Conservation (phyloP, 2,329 filamentous ascomycete species). For the Arthrocladium fulminans region DNA sequence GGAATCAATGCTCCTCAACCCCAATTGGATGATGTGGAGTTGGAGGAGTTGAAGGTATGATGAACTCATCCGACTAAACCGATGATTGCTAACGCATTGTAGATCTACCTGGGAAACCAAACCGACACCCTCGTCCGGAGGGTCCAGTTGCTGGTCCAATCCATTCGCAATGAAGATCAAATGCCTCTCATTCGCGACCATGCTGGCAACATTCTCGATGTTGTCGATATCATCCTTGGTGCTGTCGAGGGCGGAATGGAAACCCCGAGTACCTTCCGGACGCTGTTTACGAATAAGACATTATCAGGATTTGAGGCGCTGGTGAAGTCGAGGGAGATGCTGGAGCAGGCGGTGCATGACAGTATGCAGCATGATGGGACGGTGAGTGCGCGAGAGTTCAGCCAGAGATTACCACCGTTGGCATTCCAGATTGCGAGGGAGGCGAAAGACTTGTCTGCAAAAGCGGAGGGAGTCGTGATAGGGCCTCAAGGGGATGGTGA, state of each 20-base stretch:
- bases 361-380: slow-evolving; percentile 52
- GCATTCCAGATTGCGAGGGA: slow-evolving; percentile 80
- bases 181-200: slow-evolving; percentile 59
- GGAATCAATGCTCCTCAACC: slow-evolving; percentile 15
- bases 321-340: slow-evolving; percentile 53
- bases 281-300: slow-evolving; percentile 37
- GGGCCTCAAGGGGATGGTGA: slow-evolving; percentile 26
- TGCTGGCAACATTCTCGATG: slow-evolving; percentile 59
- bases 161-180: slow-evolving; percentile 56
- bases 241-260: slow-evolving; percentile 53
- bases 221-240: slow-evolving; percentile 61
- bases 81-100: slow-evolving; percentile 17
- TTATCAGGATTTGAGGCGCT: slow-evolving; percentile 40
- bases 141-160: slow-evolving; percentile 70
- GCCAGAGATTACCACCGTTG: slow-evolving; percentile 65
- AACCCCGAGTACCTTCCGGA: slow-evolving; percentile 35
- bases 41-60: slow-evolving; percentile 55
- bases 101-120: slow-evolving; percentile 76
- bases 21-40: slow-evolving; percentile 37
- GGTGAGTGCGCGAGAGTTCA: slow-evolving; percentile 48
- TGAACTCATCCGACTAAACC: slow-evolving; percentile 7
- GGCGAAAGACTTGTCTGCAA: slow-evolving; percentile 61
- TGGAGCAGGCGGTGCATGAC: slow-evolving; percentile 55
- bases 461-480: slow-evolving; percentile 34
- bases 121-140: slow-evolving; percentile 68